Percentiles rank a stretch among this genome's conserved stretches.
Evolutionary conservation across 805 yeast genomes (phyloP).

Genomic region (Candida palmyrensis): DNA sequence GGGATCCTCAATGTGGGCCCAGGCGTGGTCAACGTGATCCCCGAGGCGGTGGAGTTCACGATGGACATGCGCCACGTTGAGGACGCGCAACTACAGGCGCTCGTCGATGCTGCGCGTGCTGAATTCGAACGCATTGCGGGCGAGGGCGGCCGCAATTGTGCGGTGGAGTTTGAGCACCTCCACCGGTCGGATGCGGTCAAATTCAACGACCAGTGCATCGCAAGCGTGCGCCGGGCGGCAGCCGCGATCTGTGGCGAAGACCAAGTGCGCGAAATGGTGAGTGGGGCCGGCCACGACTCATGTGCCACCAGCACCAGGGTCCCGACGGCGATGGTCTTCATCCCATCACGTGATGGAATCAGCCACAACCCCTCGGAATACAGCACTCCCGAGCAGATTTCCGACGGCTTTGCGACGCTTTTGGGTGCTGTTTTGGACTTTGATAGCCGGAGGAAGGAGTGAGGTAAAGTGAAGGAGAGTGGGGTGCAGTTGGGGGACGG

Average conservation of each 20-base stretch:
- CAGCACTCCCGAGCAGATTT: conserved; percentile 59
- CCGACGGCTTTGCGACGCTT: conserved; percentile 52
- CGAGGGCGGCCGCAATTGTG: conserved; percentile 22
- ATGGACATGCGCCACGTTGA: conserved; percentile 55
- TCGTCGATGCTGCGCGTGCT: conserved; percentile 33
- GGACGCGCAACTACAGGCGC: conserved; percentile 36
- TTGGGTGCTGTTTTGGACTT: conserved; percentile 39
- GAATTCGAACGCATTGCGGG: conserved; percentile 32
- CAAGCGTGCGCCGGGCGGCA: conserved; percentile 51
- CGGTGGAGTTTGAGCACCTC: conserved; percentile 38
- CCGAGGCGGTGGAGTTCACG: conserved; percentile 54
- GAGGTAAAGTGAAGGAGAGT: not conserved
- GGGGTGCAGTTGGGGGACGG: no score
- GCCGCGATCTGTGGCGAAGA: conserved; percentile 42
- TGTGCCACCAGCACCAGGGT: conserved; percentile 50
- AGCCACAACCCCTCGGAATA: conserved; percentile 67
- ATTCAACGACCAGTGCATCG: conserved; percentile 48
- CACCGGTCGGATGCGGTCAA: conserved; percentile 52
- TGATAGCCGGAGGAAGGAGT: conserved; percentile 12
- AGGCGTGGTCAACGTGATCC: conserved; percentile 62
- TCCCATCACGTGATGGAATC: conserved; percentile 63
- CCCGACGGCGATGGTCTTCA: conserved; percentile 73
- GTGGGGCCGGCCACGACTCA: conserved; percentile 77
- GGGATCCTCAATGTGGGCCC: conserved; percentile 57
- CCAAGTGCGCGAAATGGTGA: conserved; percentile 41